Evolutionary conservation across 177 flowering plant genomes (phyloP), one percentile per base, ranked within the genome.

Genomic region (Vitis hybrid): DNA sequence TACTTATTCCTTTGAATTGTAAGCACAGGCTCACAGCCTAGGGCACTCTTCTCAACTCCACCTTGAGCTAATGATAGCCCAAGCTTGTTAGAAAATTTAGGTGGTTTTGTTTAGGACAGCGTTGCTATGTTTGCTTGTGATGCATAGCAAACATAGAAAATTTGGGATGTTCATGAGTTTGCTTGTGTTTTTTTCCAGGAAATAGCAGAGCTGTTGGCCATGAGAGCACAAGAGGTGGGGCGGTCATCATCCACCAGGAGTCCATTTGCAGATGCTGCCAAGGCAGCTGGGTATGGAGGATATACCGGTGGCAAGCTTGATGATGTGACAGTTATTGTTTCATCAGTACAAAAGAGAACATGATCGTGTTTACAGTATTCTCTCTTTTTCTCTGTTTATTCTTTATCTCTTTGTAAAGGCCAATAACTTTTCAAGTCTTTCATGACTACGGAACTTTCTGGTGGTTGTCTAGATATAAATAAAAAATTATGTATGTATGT

Each of bases 261-360:
- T 69, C 95, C 97, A 51, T 93, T 91, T 76, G 86, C 97, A 2
- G 97, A 93, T 82, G 87, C 87, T 52, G 95, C 94, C 49, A 80
- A 85, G 50, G 91, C 91, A 63, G 91, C 91, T n/a, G 98, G 98
- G 1, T 91, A 86, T 73, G 66, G 71, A 11, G 80, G 86, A 66
- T 89, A 75, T 70, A 81, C 76, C 9, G 97, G 97, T 31, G 95
- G 97, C 53, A 91, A 87, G 82, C 88, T 82, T 9, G 98, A 93
- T 72, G 88, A 86, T 70, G 94, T 89, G 20, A 83, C 95, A 55
- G 95, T 90, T 39, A 74, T 93, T 52, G 94, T 93, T 52, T 90
- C 98, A 18, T 31, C 85, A 14, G 97, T 91, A 39, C 76, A 76
- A 68, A 79, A 53, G 52, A 66, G 45, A 49, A 52, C 63, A 2